Percentiles rank a stretch among this genome's conserved stretches.
These are phyloP conservation scores for Aureobasidium sp. DNA, from an alignment of 2,329 filamentous ascomycete species.

Conservation along the genomic window DNA sequence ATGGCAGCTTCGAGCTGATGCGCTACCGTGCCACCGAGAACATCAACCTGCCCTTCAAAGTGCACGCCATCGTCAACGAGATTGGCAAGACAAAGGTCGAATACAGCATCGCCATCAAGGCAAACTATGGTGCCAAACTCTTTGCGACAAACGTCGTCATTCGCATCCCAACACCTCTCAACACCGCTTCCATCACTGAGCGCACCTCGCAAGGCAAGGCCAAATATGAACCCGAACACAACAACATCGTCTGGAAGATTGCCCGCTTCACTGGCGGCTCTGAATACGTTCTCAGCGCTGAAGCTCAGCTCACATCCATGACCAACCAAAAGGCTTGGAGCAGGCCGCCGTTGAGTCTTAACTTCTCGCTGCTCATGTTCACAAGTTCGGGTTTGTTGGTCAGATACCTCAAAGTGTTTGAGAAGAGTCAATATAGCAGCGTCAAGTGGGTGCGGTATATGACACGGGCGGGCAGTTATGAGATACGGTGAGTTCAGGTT, in stretches of 20 bases:
- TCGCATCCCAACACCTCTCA: slow-evolving; percentile 89
- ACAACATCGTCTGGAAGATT: slow-evolving; percentile 99
- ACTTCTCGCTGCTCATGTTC: slow-evolving; percentile 95
- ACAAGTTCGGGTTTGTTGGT: slow-evolving; percentile 90
- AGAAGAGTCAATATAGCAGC: slow-evolving; percentile 97
- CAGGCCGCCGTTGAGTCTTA: slow-evolving; percentile 81
- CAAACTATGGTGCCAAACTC: slow-evolving; percentile 92
- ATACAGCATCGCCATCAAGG: slow-evolving; percentile 95
- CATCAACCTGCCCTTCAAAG: slow-evolving; percentile 96
- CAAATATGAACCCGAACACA: slow-evolving; percentile 96
- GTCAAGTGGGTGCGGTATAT: slow-evolving; percentile 99
- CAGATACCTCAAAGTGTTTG: slow-evolving; percentile 94
- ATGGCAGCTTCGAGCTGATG: slow-evolving; percentile 98
- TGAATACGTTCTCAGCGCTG: slow-evolving; percentile 90
- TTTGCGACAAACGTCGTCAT: slow-evolving; percentile 96
- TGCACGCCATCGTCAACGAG: slow-evolving; percentile 97
- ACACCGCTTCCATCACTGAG: slow-evolving; percentile 89
- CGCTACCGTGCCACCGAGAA: slow-evolving; percentile 97
- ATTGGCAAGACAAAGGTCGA: slow-evolving; percentile 95
- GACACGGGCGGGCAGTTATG: slow-evolving; percentile 95
- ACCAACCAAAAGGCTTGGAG: slow-evolving; percentile 98
- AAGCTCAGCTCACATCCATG: slow-evolving; percentile 91
- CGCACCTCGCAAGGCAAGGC: slow-evolving; percentile 93
- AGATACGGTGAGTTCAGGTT: slow-evolving; percentile 63
- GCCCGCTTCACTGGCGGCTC: slow-evolving; percentile 96